Evolutionary conservation across 2,329 filamentous ascomycete genomes (phyloP), one percentile per base, ranked within the genome.

Genomic region (Coleophoma eucalyptorum): DNA sequence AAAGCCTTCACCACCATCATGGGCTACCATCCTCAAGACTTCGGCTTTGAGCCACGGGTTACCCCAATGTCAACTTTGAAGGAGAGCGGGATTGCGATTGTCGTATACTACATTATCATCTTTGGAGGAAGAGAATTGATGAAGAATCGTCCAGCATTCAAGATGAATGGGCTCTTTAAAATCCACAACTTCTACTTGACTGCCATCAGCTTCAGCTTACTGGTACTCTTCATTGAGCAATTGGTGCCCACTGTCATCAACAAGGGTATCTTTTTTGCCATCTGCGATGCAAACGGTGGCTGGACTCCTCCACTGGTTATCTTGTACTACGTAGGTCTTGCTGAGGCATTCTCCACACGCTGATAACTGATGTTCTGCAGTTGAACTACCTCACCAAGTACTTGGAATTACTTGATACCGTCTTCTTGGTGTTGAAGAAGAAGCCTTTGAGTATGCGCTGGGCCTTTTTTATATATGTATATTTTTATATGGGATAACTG

Each of bases 361-460:
- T 35, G 37, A 19, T 37, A 59, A 63, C 75, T 80, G 63, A 78
- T 63, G 48, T 18, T 38, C 26, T 31, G 42, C 67, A 97, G 92
- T 81, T 97, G 68, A 97, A 95, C 79, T 97, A 97, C 78, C 83
- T 97, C 50, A 97, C 92, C 75, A 97, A 97, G 75, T 97, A 96
- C 73, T 82, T 97, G 60, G 93, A 97, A 74, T 80, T 97, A 59
- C 77, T 97, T 62, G 93, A 97, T 73, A 97, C 93, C 53, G 86
- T 93, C 69, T 97, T 97, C 81, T 79, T 97, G 50, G 94, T 97
- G 77, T 83, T 97, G 71, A 97, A 97, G 87, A 97, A 97, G 87
- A 97, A 97, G 87, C 93, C 93, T 49, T 76, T 97, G 69, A 97
- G 83, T 87, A 79, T 59, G 80, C 63, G 20, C 32, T 40, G 40